Conservation (phyloP, 2,329 filamentous ascomycete species). For the Penicillium sp. region DNA sequence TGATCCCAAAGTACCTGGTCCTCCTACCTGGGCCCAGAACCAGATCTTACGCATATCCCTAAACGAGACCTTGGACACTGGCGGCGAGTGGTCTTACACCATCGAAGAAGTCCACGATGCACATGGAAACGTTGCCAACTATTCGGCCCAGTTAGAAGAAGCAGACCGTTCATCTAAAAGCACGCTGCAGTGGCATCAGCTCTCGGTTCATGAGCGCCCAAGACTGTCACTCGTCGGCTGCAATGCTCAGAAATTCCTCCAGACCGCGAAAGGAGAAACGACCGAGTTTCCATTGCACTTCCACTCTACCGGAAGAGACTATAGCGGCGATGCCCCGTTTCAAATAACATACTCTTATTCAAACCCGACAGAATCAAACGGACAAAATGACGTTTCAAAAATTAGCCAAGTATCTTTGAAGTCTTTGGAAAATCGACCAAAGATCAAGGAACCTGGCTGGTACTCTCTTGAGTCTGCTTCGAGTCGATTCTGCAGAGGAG, state of each 20-base stretch:
- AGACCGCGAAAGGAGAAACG: conserved; percentile 71
- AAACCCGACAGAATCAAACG: conserved; percentile 68
- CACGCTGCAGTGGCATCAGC: conserved; percentile 67
- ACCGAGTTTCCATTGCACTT: conserved; percentile 69
- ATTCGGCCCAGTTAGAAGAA: conserved; percentile 62
- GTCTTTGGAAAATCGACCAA: conserved; percentile 59
- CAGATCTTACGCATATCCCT: conserved; percentile 74
- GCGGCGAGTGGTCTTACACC: conserved; percentile 82
- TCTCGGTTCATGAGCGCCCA: conserved; percentile 83
- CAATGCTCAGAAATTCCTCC: conserved; percentile 73
- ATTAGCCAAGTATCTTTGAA: conserved; percentile 55
- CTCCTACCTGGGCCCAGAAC: conserved; percentile 70
- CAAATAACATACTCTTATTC: conserved; percentile 79
- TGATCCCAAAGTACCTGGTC: conserved; percentile 47
- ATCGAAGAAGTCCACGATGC: conserved; percentile 91
- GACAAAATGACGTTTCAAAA: conserved; percentile 55
- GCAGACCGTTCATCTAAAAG: conserved; percentile 58
- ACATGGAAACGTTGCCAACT: conserved; percentile 80
- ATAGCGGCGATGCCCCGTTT: conserved; percentile 62
- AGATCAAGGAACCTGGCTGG: conserved; percentile 72
- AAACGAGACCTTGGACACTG: conserved; percentile 79
- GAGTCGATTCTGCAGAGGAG: conserved; percentile 77
- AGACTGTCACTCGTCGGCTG: conserved; percentile 68
- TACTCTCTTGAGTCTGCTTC: conserved; percentile 80
- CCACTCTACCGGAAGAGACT: conserved; percentile 56